A percentile compares a stretch with the other conserved stretches of the same genome.
These are phyloP conservation scores for Fusarium papillatum DNA, from an alignment of 2,329 filamentous ascomycete genomes.

Conservation along the genomic window DNA sequence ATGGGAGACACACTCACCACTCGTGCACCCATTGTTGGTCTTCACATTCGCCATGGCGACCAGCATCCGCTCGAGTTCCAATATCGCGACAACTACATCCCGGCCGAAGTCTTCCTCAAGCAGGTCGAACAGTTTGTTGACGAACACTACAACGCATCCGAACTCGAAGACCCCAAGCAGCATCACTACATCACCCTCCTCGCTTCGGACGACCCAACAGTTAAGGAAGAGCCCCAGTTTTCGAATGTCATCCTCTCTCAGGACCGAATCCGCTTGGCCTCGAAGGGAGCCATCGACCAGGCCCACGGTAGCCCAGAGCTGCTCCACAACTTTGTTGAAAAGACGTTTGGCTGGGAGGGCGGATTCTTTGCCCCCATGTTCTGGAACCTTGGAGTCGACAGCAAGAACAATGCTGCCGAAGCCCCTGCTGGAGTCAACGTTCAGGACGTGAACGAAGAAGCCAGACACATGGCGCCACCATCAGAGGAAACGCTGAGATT, in stretches of 20 bases:
- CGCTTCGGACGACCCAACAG: conserved; percentile 85
- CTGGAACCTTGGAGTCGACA: conserved; percentile 76
- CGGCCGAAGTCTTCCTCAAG: conserved; percentile 76
- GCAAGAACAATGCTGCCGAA: conserved; percentile 56
- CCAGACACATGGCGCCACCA: conserved; percentile 47
- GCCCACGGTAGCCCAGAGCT: conserved; percentile 59
- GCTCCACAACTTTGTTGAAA: conserved; percentile 78
- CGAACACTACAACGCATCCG: conserved; percentile 58
- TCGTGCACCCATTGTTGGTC: conserved; percentile 65
- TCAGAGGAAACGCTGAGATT: conserved; percentile 72
- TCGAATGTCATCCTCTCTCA: conserved; percentile 73
- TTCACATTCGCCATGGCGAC: conserved; percentile 88
- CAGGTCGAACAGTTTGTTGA: conserved; percentile 70
- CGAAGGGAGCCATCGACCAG: conserved; percentile 64
- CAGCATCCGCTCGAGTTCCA: conserved; percentile 82
- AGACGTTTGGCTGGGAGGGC: conserved; percentile 88
- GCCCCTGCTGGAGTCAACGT: conserved; percentile 45
- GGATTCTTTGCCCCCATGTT: conserved; percentile 89
- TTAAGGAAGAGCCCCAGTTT: conserved; percentile 78
- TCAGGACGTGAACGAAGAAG: conserved; percentile 41
- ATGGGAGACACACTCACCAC: conserved; percentile 55
- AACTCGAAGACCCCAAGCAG: conserved; percentile 52
- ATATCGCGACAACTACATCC: conserved; percentile 84
- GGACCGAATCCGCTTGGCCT: conserved; percentile 81
- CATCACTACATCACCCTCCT: conserved; percentile 69